phyloP scores from a whole-genome alignment of 306 rosid genomes.

The Neltuma alba region DNA sequence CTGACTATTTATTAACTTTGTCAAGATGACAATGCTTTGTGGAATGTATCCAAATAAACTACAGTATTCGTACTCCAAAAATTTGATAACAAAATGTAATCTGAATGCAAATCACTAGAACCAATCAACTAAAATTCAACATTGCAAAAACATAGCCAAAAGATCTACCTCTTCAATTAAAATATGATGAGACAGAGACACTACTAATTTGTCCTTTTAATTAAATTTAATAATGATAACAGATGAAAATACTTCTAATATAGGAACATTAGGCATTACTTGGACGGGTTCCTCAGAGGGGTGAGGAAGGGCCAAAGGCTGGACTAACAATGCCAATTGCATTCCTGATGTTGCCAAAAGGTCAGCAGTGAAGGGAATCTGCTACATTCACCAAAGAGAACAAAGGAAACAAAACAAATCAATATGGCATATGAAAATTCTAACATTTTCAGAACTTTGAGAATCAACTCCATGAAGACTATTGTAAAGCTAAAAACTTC shows the following conservation, averaged over 20 bases:
- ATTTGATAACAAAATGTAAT: not conserved
- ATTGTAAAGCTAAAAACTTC: conserved; percentile 19
- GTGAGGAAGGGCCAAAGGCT: conserved; percentile 97
- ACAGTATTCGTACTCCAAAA: conserved; percentile 3
- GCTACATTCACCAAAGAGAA: conserved; percentile 42
- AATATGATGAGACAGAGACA: not conserved
- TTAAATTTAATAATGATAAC: conserved; percentile 5
- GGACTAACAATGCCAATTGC: conserved; percentile 96
- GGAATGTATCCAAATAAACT: not conserved
- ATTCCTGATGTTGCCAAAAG: conserved; percentile 93
- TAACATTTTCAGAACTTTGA: conserved; percentile 21
- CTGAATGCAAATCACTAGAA: not conserved
- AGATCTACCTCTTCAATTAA: not conserved
- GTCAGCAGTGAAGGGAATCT: conserved; percentile 93
- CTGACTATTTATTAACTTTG: conserved; percentile 1
- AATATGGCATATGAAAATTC: conserved; percentile 32
- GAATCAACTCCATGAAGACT: conserved; percentile 23
- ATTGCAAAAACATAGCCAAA: not conserved
- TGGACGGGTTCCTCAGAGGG: conserved; percentile 95
- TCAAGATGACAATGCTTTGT: not conserved
- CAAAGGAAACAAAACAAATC: conserved; percentile 28
- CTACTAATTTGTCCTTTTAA: conserved; percentile 17
- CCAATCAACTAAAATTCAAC: not conserved
- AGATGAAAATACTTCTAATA: conserved; percentile 31
- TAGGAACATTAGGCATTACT: conserved; percentile 46